Conservation (phyloP, 495 filamentous ascomycete species). For the Bombardia bombarda region DNA sequence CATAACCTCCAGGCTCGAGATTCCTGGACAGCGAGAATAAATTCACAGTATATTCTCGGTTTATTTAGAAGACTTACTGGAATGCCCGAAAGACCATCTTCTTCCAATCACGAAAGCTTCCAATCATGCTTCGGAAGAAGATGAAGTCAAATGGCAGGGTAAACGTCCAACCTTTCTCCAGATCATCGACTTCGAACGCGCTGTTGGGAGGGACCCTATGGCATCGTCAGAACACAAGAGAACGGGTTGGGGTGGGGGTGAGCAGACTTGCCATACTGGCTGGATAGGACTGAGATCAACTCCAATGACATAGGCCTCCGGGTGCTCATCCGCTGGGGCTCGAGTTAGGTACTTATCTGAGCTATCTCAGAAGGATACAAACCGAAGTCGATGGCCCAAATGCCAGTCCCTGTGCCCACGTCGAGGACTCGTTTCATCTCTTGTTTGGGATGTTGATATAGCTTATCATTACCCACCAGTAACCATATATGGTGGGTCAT, state of each 20-base stretch:
- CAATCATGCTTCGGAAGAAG: conserved; percentile 32
- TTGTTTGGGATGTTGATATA: too few species aligned
- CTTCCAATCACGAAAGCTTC: conserved; percentile 36
- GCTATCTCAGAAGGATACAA: too few species aligned
- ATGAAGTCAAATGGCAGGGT: conserved; percentile 39
- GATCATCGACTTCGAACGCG: conserved; percentile 38
- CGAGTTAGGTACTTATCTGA: too few species aligned
- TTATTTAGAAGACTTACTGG: conserved; percentile 12
- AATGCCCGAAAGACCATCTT: conserved; percentile 20
- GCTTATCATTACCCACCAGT: too few species aligned
- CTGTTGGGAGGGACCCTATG: conserved; percentile 36
- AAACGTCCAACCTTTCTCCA: conserved; percentile 40
- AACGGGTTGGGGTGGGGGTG: too few species aligned
- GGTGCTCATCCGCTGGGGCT: not conserved
- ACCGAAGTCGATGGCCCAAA: conserved; percentile 14
- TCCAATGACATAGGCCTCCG: conserved; percentile 26
- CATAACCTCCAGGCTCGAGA: conserved; percentile 18
- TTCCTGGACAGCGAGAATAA: not conserved
- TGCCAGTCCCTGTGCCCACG: conserved; percentile 15
- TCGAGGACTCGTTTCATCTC: conserved; percentile 25
- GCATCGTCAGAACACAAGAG: too few species aligned
- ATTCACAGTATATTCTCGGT: too few species aligned
- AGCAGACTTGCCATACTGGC: too few species aligned
- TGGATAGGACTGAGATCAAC: conserved; percentile 37
- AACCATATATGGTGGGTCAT: too few species aligned